Evolutionary conservation across 257 asterid species (phyloP).

Genomic region (Solanum sejunctum): DNA sequence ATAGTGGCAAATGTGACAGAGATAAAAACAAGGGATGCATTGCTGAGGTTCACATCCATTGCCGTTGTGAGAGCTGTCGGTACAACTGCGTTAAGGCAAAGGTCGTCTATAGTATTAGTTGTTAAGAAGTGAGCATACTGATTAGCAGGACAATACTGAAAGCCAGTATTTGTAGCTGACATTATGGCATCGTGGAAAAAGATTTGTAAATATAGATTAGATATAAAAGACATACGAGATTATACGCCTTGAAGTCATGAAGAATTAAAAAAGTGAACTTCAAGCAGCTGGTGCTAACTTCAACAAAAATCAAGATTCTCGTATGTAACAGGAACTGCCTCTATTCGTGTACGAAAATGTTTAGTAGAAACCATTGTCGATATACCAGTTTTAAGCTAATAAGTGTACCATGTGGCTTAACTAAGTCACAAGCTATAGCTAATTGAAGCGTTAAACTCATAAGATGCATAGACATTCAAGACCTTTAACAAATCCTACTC

Average conservation of each 20-base stretch:
- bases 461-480: neutral
- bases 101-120: constrained; percentile 83
- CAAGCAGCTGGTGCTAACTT: neutral
- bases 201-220: neutral
- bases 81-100: constrained; percentile 90
- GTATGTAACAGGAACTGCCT: neutral
- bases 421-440: neutral
- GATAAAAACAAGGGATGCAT: constrained; percentile 92
- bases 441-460: neutral
- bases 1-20: constrained; percentile 98
- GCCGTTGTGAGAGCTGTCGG: constrained; percentile 98
- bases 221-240: neutral
- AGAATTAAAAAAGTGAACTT: neutral
- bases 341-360: neutral
- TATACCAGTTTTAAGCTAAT: neutral
- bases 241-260: neutral
- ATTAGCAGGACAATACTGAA: neutral
- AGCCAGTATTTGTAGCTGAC: neutral
- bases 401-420: neutral
- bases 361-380: neutral
- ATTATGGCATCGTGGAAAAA: neutral
- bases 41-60: constrained; percentile 95
- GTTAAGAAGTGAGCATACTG: constrained; percentile 20
- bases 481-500: neutral
- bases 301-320: neutral